These are phyloP conservation scores for Plenodomus lindquistii DNA, from an alignment of 2,329 filamentous ascomycete species.

Conservation along the genomic window DNA sequence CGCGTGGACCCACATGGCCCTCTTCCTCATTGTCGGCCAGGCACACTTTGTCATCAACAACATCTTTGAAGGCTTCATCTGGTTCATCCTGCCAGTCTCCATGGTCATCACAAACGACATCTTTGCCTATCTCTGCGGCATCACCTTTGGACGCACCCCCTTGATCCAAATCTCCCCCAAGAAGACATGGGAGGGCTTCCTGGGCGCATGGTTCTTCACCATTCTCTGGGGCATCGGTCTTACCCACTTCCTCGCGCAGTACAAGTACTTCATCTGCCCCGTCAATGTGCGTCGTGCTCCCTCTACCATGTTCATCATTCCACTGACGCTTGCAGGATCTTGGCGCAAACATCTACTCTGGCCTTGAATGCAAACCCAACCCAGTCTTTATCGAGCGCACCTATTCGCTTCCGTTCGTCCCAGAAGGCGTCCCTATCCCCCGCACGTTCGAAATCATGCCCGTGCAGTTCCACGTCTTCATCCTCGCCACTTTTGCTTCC, in stretches of 20 bases:
- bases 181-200: slow-evolving; percentile 98
- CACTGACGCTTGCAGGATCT: slow-evolving; percentile 60
- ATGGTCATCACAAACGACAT: slow-evolving; percentile 99
- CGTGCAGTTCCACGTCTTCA: slow-evolving; percentile 90
- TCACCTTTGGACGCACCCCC: slow-evolving; percentile 93
- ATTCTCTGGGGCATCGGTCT: slow-evolving; percentile 81
- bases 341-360: slow-evolving; percentile 88
- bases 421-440: slow-evolving; percentile 59
- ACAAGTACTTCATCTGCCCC: slow-evolving; percentile 97
- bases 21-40: slow-evolving; percentile 96
- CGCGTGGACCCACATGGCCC: slow-evolving; percentile 98
- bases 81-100: slow-evolving; percentile 95
- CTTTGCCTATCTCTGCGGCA: slow-evolving; percentile 96
- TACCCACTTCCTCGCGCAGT: slow-evolving; percentile 82
- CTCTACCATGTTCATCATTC: slow-evolving; percentile 18
- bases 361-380: slow-evolving; percentile 86
- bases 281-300: slow-evolving; percentile 68
- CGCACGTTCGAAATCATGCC: slow-evolving; percentile 77
- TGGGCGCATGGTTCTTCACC: slow-evolving; percentile 96
- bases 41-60: slow-evolving; percentile 99
- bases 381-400: slow-evolving; percentile 82
- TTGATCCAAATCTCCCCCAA: slow-evolving; percentile 98
- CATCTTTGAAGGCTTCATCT: slow-evolving; percentile 98
- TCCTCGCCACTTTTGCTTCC: slow-evolving; percentile 91
- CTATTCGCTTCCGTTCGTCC: slow-evolving; percentile 66